These are phyloP conservation scores for Colletotrichum euphorbiae DNA, from an alignment of 2,329 filamentous ascomycete genomes.

Conservation along the genomic window DNA sequence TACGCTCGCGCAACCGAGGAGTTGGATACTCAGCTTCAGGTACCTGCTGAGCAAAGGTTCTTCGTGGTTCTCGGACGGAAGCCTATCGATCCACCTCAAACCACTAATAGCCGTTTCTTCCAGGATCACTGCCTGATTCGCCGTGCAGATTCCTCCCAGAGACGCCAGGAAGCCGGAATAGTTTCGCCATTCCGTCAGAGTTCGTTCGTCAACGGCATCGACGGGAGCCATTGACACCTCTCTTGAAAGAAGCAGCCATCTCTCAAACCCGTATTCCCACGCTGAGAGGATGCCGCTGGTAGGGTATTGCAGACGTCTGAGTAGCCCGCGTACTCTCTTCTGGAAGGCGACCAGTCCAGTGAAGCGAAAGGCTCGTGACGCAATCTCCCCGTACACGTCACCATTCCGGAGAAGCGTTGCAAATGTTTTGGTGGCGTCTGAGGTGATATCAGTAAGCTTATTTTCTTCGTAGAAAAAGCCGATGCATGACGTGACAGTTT, in stretches of 20 bases:
- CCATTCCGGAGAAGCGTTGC: conserved; percentile 69
- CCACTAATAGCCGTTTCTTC: conserved; percentile 69
- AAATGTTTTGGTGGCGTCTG: conserved; percentile 62
- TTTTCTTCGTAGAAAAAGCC: conserved; percentile 72
- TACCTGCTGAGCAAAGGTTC: conserved; percentile 71
- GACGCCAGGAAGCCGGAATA: conserved; percentile 76
- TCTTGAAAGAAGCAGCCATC: conserved; percentile 73
- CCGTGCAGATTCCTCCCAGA: conserved; percentile 73
- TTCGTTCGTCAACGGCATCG: conserved; percentile 66
- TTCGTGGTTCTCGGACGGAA: conserved; percentile 69
- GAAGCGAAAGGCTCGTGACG: conserved; percentile 72
- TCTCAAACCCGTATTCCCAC: conserved; percentile 74
- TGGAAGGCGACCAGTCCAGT: conserved; percentile 78
- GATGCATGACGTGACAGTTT: conserved; percentile 72
- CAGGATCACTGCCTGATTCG: conserved; percentile 65
- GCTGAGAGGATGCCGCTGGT: conserved; percentile 75
- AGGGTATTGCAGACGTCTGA: conserved; percentile 71
- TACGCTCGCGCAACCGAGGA: conserved; percentile 73
- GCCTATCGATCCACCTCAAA: conserved; percentile 73
- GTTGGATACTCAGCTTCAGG: conserved; percentile 72
- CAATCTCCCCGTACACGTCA: conserved; percentile 71
- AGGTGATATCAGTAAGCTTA: conserved; percentile 62
- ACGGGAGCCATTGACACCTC: conserved; percentile 67
- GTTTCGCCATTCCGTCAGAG: conserved; percentile 74
- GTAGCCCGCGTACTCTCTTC: conserved; percentile 70